Evolutionary conservation across 148 eudicot genomes (phyloP).

Genomic region (Rhododendron henanense): DNA sequence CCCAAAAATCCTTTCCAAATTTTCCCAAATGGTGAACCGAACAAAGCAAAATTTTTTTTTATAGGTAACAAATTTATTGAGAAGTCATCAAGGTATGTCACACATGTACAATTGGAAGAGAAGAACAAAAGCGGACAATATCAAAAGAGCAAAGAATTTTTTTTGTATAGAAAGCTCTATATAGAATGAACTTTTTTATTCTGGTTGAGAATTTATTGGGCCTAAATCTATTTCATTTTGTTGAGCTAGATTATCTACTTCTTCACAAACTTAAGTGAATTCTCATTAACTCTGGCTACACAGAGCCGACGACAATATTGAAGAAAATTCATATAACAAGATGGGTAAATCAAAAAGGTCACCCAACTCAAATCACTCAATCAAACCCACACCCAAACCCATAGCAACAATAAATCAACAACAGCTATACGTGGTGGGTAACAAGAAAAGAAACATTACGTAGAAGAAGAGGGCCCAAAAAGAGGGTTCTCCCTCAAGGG

Average conservation of each 20-base stretch:
- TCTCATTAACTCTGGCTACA: no score
- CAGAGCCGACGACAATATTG: no score
- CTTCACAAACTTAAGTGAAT: no score
- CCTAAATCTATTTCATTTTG: background rate
- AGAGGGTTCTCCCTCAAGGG: conserved; percentile 78
- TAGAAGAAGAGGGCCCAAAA: conserved; percentile 70
- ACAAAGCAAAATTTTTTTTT: no score
- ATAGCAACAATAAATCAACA: background rate
- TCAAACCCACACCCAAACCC: background rate
- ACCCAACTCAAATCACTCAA: background rate
- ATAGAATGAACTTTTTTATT: background rate
- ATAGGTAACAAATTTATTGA: background rate
- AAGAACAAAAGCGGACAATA: background rate
- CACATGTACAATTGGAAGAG: background rate
- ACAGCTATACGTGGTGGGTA: background rate
- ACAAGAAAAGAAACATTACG: conserved; percentile 32
- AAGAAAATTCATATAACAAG: no score
- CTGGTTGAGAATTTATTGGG: background rate
- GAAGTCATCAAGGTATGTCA: background rate
- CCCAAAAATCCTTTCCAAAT: no score
- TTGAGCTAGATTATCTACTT: background rate
- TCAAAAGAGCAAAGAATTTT: background rate
- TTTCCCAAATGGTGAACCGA: no score
- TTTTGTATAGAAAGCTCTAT: background rate
- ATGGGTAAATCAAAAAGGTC: background rate